Evolutionary conservation across 1,284 basidiomycete species (phyloP), one percentile per base, ranked within the genome.

Genomic region (Fomitopsis palustris): DNA sequence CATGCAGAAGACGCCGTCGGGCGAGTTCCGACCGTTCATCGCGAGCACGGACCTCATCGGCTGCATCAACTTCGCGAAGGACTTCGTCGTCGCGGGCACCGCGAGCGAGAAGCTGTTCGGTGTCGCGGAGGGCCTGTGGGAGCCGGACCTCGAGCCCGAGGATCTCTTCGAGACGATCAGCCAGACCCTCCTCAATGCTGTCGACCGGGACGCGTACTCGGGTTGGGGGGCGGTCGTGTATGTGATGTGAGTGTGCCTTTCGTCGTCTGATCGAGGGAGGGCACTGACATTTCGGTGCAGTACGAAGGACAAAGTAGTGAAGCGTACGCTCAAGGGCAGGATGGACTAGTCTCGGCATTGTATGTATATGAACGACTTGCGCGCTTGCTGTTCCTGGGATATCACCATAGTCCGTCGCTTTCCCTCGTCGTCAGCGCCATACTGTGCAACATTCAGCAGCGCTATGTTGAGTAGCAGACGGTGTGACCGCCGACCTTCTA

Each of bases 81-180:
- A 99, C 78, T 99, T 99, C 70, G 95, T 97, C 59, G 96, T 99
- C 14, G 87, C 93, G 23, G 97, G 97, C 16, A 96, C 95, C 3
- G 97, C 97, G 21, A 89, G 89, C 65, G 84, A 88, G 68, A 98
- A 98, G 78, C 78, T 99, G 66, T 98, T 90, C 71, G 97, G 97
- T 88, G 89, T 97, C 66, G 97, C 97, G 42, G 97, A 99, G 76
- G 95, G 95, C 5, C 81, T 99, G 42, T 99, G 97, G 97, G 96
- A 99, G 76, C 95, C 96, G 6, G 93, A 96, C 75, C 80, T 99
- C 72, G 95, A 89, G 72, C 87, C 96, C 14, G 97, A 99, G 72
- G 97, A 99, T 74, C 79, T 99, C 55, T 99, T 99, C 70, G 97
- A 99, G 80, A 99, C 97, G 12, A 95, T 98, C 69, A 95, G 94